These are phyloP conservation scores for Anisodus acutangulus DNA, from an alignment of 257 asterid species.

Conservation along the genomic window DNA sequence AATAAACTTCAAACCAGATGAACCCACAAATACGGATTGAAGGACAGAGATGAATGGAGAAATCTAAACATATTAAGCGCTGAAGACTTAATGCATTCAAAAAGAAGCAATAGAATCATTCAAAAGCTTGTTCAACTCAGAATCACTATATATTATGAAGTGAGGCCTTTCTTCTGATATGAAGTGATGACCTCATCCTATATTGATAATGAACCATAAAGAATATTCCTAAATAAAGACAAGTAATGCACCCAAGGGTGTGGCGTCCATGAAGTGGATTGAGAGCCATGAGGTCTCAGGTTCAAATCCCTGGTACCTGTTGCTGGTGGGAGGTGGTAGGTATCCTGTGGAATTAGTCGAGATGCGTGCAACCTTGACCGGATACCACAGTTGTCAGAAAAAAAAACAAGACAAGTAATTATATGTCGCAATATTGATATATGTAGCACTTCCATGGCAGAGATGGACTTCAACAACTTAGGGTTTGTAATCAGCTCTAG, in stretches of 20 bases:
- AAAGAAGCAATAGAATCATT: constrained; percentile 1
- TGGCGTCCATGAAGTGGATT: too few species aligned
- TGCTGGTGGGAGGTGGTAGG: too few species aligned
- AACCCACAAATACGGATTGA: neutral
- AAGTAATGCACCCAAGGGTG: neutral
- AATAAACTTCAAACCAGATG: neutral
- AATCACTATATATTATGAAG: too few species aligned
- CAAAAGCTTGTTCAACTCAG: neutral
- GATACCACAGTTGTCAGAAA: too few species aligned
- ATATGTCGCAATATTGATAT: neutral
- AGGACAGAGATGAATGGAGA: neutral
- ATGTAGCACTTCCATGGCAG: constrained; percentile 15
- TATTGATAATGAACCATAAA: neutral
- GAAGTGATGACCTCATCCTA: neutral
- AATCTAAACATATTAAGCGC: constrained; percentile 1
- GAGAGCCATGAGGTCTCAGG: too few species aligned
- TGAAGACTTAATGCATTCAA: neutral
- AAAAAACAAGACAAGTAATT: too few species aligned
- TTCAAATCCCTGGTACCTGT: too few species aligned
- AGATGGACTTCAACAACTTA: neutral
- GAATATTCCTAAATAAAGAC: constrained; percentile 1
- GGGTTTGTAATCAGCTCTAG: constrained; percentile 22
- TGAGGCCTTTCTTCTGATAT: neutral
- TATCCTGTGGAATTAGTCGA: too few species aligned
- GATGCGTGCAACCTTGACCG: too few species aligned